Base-by-base conservation (phyloP, 2,329 filamentous ascomycete species). In the Sclerotinia minor region DNA sequence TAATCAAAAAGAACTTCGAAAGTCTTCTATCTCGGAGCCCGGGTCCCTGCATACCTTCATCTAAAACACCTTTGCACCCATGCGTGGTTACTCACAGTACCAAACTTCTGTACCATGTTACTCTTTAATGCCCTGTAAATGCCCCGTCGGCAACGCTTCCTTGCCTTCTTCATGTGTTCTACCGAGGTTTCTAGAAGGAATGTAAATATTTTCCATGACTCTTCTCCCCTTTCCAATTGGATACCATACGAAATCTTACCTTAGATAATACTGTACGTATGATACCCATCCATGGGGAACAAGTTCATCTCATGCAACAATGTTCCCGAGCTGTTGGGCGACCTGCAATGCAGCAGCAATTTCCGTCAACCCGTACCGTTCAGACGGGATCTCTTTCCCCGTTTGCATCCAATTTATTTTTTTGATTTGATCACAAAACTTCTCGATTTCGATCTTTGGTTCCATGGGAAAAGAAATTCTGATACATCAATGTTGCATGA, bases 111-210 rank as follows among this genome's bases (percentile, higher is more conserved):
- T 61, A 38, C 59, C 45, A 50, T 38, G 45, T 61, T 50, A 50
- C 29, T 61, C 21, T 54, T n/a, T 35, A n/a, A 60, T 64, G 50
- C 45, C 44, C 61, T 53, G 38, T 32, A 38, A 41, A 54, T 64
- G 21, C 61, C 47, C 61, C 49, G 49, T 29, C 54, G 64, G 64
- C 54, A 66, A 59, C 54, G n/a, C 64, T 60, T 59, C 54, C 64
- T 52, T 66, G 64, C 49, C 55, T 52, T 52, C 54, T 38, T 61
- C 21, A 44, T 66, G 64, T 66, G 54, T 66, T 66, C 64, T 66
- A 66, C 64, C 64, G 64, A 60, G 64, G 45, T 60, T 66, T 66
- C 64, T 66, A 66, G 64, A 66, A 66, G 54, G 64, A 66, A 60
- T 61, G 64, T n/a, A 13, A 64, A 64, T 38, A 52, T 54, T 29